Evolutionary conservation across 805 yeast genomes (phyloP), one percentile per base, ranked within the genome.

Genomic region (Jamesozyma piceae): DNA sequence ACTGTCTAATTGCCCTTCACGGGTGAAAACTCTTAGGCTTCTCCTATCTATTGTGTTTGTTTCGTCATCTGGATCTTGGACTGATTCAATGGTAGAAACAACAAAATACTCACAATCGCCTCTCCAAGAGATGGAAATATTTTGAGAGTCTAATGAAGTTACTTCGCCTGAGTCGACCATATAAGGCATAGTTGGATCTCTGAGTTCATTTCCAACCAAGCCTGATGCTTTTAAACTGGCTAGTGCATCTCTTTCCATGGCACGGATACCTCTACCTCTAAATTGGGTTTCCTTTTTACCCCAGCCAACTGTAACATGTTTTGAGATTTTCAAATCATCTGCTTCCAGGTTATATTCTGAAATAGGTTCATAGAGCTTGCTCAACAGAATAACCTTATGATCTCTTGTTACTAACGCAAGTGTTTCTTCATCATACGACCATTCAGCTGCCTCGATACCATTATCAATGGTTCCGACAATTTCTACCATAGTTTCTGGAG

Each of bases 261-360:
- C 87, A 54, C 80, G 81, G 26, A 84, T 92, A 49, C 98, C 98
- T 55, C 75, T 80, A 40, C 99, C 99, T 63, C 82, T 79, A 63
- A 92, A 92, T 65, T 92, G 99, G 0, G 99, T 92, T 61, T 90
- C 97, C 51, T 82, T 80, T 48, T 82, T 84, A 57, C 99, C 99
- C 99, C 99, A 92, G 21, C 99, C 99, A 35, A 92, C 96, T 22
- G 90, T 81, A 30, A 92, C 96, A 57, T 92, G 95, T 50, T 79
- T 80, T 2, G 88, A 80, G 39, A 76, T 64, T 28, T 66, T 60
- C 37, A 89, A 69, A 58, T 92, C 98, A 8, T 71, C 73, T 0
- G 74, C 66, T 37, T 71, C 62, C 46, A 88, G 62, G 26, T 64
- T 60, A 43, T 70, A 71, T 55, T 90, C 97, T 10, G 76, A 66